phyloP scores from a whole-genome alignment of 305 asterid genomes.

The Fraxinus dipetala region DNA sequence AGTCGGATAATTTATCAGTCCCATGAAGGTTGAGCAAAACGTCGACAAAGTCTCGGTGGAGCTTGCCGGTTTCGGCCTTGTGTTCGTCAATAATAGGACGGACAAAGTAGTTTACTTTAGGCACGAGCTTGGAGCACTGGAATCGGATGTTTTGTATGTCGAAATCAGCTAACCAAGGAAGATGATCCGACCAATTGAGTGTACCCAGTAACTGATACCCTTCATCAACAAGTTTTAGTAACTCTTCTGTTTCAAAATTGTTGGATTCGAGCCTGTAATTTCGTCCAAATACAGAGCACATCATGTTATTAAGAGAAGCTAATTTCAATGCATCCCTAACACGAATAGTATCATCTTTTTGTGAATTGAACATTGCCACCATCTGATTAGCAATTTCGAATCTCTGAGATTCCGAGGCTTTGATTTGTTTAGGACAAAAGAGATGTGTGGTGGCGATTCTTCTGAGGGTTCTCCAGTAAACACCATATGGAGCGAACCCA shows the following conservation, averaged over 20 bases:
- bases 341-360: slow-evolving; percentile 20
- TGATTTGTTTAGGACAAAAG: slow-evolving; percentile 63
- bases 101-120: slow-evolving; percentile 58
- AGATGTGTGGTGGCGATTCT: slow-evolving; percentile 61
- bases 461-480: slow-evolving; percentile 69
- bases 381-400: slow-evolving; percentile 43
- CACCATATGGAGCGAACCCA: slow-evolving; percentile 86
- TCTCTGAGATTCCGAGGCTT: slow-evolving; percentile 49
- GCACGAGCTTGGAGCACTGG: slow-evolving; percentile 65
- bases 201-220: slow-evolving; percentile 61
- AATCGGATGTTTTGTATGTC: slow-evolving; percentile 59
- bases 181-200: slow-evolving; percentile 72
- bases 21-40: slow-evolving; percentile 56
- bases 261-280: slow-evolving; percentile 29
- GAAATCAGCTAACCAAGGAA: slow-evolving; percentile 57
- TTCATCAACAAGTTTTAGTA: slow-evolving; percentile 54
- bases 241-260: slow-evolving; percentile 39
- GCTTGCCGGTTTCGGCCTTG: slow-evolving; percentile 11
- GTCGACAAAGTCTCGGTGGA: slow-evolving; percentile 50
- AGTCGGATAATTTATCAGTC: slow-evolving; percentile 49
- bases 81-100: slow-evolving; percentile 50
- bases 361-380: slow-evolving; percentile 23
- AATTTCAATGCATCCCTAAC: slow-evolving; percentile 52
- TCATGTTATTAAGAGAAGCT: slow-evolving; percentile 75
- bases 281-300: slow-evolving; percentile 69